Percentiles rank a stretch among this genome's conserved stretches.
Conservation (phyloP, 2,329 filamentous ascomycete species). For the Talaromyces atroroseus region DNA sequence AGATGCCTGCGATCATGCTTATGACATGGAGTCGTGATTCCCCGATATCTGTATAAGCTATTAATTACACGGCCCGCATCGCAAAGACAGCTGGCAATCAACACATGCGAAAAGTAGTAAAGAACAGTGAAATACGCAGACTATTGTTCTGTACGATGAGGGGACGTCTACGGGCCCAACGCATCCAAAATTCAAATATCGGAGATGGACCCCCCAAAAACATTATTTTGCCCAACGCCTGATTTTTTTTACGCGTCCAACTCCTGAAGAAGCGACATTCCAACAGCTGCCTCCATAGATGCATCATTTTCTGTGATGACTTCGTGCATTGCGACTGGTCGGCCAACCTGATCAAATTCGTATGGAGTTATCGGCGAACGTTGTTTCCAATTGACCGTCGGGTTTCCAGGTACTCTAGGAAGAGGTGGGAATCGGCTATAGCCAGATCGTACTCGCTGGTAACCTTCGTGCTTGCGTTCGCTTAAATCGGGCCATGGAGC, state of each 20-base stretch:
- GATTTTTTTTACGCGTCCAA: conserved; percentile 13
- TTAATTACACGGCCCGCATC: not conserved
- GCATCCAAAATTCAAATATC: not conserved
- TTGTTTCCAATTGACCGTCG: conserved; percentile 29
- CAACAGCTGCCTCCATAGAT: conserved; percentile 15
- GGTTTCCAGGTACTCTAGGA: conserved; percentile 27
- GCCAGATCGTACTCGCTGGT: conserved; percentile 24
- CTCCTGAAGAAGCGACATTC: conserved; percentile 15
- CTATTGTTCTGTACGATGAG: not conserved
- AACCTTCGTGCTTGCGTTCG: conserved; percentile 29
- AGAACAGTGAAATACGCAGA: not conserved
- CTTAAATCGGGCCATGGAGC: conserved; percentile 27
- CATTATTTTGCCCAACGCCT: not conserved
- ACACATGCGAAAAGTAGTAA: not conserved
- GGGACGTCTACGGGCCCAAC: not conserved
- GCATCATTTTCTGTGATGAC: conserved; percentile 11
- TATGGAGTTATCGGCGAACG: conserved; percentile 18
- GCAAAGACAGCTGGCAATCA: not conserved
- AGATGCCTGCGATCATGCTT: conserved; percentile 51
- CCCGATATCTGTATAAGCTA: not conserved
- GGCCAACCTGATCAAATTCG: conserved; percentile 21
- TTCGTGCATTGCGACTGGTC: conserved; percentile 10
- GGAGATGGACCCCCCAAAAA: not conserved
- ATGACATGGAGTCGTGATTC: conserved; percentile 14
- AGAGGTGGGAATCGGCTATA: conserved; percentile 27